Evolutionary conservation across 805 yeast species (phyloP).

Genomic region (Cyberlindnera americana): DNA sequence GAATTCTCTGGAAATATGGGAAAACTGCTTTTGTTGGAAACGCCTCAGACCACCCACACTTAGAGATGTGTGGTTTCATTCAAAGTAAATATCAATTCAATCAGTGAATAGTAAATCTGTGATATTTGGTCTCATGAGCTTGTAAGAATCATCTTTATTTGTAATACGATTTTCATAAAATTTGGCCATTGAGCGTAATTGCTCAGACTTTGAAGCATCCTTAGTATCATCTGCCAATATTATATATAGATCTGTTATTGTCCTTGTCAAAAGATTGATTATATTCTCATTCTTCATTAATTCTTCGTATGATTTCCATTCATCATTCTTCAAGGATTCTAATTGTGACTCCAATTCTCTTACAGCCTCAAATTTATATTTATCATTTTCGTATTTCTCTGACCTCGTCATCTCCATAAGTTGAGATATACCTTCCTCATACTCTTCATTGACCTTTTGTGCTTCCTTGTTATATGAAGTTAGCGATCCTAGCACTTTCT

Average conservation of each 20-base stretch:
- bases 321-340: constrained; percentile 9
- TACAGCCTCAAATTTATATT: constrained; percentile 2
- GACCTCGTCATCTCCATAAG: constrained; percentile 10
- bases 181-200: constrained; percentile 2
- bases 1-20: too few species aligned
- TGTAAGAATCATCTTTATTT: constrained; percentile 2
- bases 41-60: too few species aligned
- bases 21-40: too few species aligned
- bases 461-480: constrained; percentile 10
- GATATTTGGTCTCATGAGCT: constrained; percentile 1
- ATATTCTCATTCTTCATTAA: constrained; percentile 14
- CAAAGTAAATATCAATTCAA: too few species aligned
- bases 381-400: constrained; percentile 8
- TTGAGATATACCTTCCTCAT: constrained; percentile 12
- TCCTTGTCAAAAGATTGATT: constrained; percentile 8
- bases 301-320: constrained; percentile 12
- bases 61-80: too few species aligned
- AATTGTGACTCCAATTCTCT: constrained; percentile 5
- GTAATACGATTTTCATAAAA: constrained; percentile 2
- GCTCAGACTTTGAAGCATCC: constrained; percentile 4
- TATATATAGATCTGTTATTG: constrained; percentile 9
- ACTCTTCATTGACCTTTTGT: constrained; percentile 12
- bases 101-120: constrained; percentile 3
- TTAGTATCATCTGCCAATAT: constrained; percentile 7
- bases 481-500: constrained; percentile 10